Percentiles rank a stretch among this genome's conserved stretches.
phyloP scores from a whole-genome alignment of 2,329 filamentous ascomycete species.

The Fusarium burgessii region DNA sequence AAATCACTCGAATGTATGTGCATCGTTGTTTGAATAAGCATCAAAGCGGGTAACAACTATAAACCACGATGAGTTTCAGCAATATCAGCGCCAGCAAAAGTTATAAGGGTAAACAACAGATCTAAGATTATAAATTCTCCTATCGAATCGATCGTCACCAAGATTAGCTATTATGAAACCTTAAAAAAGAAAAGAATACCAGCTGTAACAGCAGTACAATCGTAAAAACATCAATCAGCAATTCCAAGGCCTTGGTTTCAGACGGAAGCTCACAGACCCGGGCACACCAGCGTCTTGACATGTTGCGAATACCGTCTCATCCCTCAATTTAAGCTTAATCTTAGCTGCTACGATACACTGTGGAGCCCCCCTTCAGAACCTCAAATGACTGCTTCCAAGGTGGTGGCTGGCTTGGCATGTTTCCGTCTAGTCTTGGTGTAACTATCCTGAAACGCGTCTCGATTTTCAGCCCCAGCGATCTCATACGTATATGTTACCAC shows the following conservation, averaged over 20 bases:
- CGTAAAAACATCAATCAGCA: neutral
- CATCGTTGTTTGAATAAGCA: too few relatives aligned
- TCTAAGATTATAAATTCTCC: neutral
- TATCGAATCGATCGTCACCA: neutral
- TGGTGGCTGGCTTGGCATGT: slow-evolving; percentile 4
- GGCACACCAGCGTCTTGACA: slow-evolving; percentile 10
- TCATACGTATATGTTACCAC: neutral
- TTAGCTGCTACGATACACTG: neutral
- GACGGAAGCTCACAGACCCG: neutral
- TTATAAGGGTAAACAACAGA: neutral
- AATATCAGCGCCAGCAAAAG: neutral
- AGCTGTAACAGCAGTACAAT: accelerated
- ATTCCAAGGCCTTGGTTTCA: neutral
- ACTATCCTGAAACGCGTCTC: slow-evolving; percentile 13
- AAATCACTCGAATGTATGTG: too few relatives aligned
- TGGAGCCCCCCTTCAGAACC: neutral
- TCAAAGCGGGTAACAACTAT: too few relatives aligned
- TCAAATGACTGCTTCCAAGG: neutral
- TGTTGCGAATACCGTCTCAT: slow-evolving; percentile 11
- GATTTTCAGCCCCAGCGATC: neutral
- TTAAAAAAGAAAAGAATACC: neutral
- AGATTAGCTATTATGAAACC: neutral
- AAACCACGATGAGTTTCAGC: too few relatives aligned
- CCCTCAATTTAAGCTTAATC: slow-evolving; percentile 6
- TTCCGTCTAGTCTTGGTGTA: neutral